Evolutionary conservation across 2,329 filamentous ascomycete genomes (phyloP), one percentile per base, ranked within the genome.

Genomic region (Neofusicoccum ribis): DNA sequence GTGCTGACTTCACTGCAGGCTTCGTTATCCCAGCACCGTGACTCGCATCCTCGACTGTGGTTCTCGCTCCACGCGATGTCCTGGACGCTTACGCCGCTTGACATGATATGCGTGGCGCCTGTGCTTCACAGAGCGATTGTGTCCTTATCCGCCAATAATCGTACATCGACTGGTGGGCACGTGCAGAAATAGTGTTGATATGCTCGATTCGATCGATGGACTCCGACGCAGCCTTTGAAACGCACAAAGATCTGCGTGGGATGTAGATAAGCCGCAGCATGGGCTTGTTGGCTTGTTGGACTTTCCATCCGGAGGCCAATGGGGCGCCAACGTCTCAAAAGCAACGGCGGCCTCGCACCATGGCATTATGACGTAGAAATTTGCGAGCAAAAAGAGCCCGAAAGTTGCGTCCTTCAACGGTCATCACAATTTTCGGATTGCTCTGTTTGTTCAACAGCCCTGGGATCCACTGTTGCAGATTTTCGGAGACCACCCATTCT

Each of bases 131-230:
- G 8, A 9, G n/a, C 9, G 44, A 39, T 15, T 9, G 11, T 37
- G 27, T 20, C 41, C 56, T 60, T 60, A 47, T 60, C 56, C 15
- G 34, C 56, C 56, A 47, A 58, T 44, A n/a, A 58, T 11, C 3
- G 17, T n/a, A 31, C 6, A 44, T 34, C 14, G 15, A 44, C n/a
- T 27, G 17, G 15, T 20, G 5, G 39, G 41, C n/a, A 31, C 15
- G 8, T 7, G 31, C 41, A 46, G n/a, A 20, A n/a, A 17, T 9
- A 14, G 50, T 17, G 15, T 37, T 36, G n/a, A 59, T 20, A 20
- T 17, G 27, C 23, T 44, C 15, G 15, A 20, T 59, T 47, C 31
- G 31, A 31, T 17, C 20, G 37, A 34, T n/a, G n/a, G 17, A 20
- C 20, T 17, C 7, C 8, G 17, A 31, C 5, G 6, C 15, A 9